Percentiles rank a stretch among this genome's conserved stretches.
These are phyloP conservation scores for Termitomyces bulborhizus DNA, from an alignment of 768 basidiomycete species.

Conservation along the genomic window DNA sequence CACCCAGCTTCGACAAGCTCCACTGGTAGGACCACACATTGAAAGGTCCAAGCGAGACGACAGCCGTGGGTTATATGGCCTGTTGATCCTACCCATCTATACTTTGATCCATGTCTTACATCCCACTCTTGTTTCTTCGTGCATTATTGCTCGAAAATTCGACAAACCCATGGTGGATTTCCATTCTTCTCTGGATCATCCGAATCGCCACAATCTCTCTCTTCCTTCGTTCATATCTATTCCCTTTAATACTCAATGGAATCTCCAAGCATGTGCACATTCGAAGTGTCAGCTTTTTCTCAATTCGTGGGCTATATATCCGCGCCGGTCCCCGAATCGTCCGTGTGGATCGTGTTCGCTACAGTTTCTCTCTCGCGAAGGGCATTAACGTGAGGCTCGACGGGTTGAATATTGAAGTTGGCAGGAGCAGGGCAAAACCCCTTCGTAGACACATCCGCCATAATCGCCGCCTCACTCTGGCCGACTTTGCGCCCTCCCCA, in stretches of 20 bases:
- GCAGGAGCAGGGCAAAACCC: slow-evolving; percentile 21
- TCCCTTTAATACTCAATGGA: slow-evolving; percentile 55
- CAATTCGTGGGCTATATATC: slow-evolving; percentile 72
- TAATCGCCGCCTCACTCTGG: slow-evolving; percentile 37
- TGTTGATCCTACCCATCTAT: neutral
- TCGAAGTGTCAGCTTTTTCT: slow-evolving; percentile 69
- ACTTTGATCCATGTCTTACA: slow-evolving; percentile 4
- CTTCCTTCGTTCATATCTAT: slow-evolving; percentile 58
- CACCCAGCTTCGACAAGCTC: neutral
- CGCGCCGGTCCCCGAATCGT: slow-evolving; percentile 46
- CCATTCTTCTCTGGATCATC: slow-evolving; percentile 41
- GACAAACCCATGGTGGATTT: slow-evolving; percentile 29
- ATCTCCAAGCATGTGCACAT: slow-evolving; percentile 62
- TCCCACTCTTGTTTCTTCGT: slow-evolving; percentile 12
- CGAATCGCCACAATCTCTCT: slow-evolving; percentile 50
- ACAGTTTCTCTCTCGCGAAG: slow-evolving; percentile 44
- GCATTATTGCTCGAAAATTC: slow-evolving; percentile 26
- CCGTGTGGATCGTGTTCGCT: slow-evolving; percentile 67
- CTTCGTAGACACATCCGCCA: slow-evolving; percentile 22
- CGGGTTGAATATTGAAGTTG: slow-evolving; percentile 50
- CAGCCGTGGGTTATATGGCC: neutral
- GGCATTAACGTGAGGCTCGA: slow-evolving; percentile 61
- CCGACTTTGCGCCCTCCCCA: slow-evolving; percentile 41
- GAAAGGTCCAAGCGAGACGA: neutral
- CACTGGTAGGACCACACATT: neutral